phyloP scores from a whole-genome alignment of 352 stramenopile genomes.

The Phytophthora nicotianae region DNA sequence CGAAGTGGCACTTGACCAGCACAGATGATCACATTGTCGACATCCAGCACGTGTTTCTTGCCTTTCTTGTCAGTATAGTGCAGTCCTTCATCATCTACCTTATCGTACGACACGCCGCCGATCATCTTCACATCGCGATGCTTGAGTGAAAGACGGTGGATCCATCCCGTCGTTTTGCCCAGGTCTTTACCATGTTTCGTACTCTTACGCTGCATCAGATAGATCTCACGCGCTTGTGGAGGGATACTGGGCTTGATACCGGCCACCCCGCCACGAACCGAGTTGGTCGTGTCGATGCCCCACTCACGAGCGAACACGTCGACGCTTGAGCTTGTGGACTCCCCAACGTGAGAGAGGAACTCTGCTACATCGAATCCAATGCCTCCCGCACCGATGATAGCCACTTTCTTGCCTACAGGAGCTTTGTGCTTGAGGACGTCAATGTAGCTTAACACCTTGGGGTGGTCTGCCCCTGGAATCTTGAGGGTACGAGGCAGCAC shows the following conservation, averaged over 20 bases:
- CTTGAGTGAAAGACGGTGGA: conserved; percentile 94
- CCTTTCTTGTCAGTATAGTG: conserved; percentile 93
- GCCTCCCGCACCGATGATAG: conserved; percentile 95
- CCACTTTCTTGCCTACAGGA: conserved; percentile 92
- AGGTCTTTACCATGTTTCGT: conserved; percentile 92
- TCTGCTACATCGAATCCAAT: conserved; percentile 99
- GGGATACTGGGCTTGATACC: conserved; percentile 51
- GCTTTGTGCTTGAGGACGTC: conserved; percentile 93
- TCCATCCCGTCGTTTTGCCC: conserved; percentile 98
- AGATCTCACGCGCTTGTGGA: conserved; percentile 80
- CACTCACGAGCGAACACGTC: conserved; percentile 93
- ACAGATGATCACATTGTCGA: conserved; percentile 97
- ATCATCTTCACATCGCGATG: conserved; percentile 94
- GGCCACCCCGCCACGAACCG: conserved; percentile 83
- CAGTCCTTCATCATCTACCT: conserved; percentile 94
- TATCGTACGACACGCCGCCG: conserved; percentile 92
- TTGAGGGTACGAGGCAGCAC: conserved; percentile 90
- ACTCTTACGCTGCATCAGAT: conserved; percentile 95
- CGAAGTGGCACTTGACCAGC: conserved; percentile 93
- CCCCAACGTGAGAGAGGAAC: conserved; percentile 89
- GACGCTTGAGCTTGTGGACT: conserved; percentile 70
- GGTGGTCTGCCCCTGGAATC: conserved; percentile 90
- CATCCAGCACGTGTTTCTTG: conserved; percentile 85
- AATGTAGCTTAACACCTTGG: conserved; percentile 94
- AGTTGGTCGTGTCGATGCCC: conserved; percentile 92